Percentiles rank a stretch among this genome's conserved stretches.
Conservation (phyloP, 345 rosid genomes). For the Reutealis trisperma region DNA sequence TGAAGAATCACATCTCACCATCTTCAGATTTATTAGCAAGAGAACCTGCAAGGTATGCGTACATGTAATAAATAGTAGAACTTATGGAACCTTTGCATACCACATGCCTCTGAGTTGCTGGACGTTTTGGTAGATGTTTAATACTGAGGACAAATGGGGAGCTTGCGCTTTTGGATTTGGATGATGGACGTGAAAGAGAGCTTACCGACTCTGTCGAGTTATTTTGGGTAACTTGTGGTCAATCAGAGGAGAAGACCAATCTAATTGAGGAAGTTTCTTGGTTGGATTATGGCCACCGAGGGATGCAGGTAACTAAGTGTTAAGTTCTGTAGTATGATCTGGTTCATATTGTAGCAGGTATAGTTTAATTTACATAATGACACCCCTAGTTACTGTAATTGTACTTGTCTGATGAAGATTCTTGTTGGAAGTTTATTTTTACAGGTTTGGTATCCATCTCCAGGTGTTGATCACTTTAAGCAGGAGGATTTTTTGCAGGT, state of each 20-base stretch:
- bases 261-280: slow-evolving; percentile 95
- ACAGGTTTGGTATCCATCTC: slow-evolving; percentile 99
- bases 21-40: slow-evolving; percentile 49
- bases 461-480: slow-evolving; percentile 81
- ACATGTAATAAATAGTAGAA: slow-evolving; percentile 14
- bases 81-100: slow-evolving; percentile 18
- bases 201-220: slow-evolving; percentile 94
- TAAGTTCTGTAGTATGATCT: slow-evolving; percentile 6
- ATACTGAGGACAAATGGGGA: slow-evolving; percentile 91
- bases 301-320: slow-evolving; percentile 84
- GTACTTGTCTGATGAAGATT: slow-evolving; percentile 47
- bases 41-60: slow-evolving; percentile 82
- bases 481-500: slow-evolving; percentile 99
- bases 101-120: slow-evolving; percentile 33
- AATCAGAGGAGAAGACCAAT: slow-evolving; percentile 77
- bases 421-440: slow-evolving; percentile 50
- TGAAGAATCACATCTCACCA: slow-evolving; percentile 47
- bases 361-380: neutral
- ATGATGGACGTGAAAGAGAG: slow-evolving; percentile 95
- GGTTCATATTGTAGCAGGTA: slow-evolving; percentile 6
- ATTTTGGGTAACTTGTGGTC: slow-evolving; percentile 99
- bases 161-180: slow-evolving; percentile 94
- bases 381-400: slow-evolving; percentile 13
- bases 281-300: slow-evolving; percentile 96
- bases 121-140: slow-evolving; percentile 66